Evolutionary conservation across 1,284 basidiomycete species (phyloP).

Genomic region (Agroathelia rolfsii): DNA sequence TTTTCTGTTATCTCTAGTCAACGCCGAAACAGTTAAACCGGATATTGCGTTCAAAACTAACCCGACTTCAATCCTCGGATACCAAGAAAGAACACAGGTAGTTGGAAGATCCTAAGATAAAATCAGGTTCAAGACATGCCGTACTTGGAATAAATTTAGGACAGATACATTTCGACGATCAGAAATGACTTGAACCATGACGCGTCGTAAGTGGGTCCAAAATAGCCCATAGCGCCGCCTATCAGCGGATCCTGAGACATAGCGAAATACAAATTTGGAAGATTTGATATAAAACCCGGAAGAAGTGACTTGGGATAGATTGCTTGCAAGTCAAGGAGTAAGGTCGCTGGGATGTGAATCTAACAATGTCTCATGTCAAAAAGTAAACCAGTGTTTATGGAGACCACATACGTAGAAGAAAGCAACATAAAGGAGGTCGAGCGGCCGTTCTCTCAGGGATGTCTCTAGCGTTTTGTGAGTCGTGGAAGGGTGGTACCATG

Average conservation of each 20-base stretch:
- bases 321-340: conserved; percentile 60
- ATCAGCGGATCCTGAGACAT: conserved; percentile 57
- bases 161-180: conserved; percentile 42
- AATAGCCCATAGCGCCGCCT: conserved; percentile 37
- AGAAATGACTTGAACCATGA: conserved; percentile 62
- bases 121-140: conserved; percentile 10
- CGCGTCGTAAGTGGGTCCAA: conserved; percentile 21
- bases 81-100: conserved; percentile 68
- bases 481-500: no score
- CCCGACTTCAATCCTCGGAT: conserved; percentile 58
- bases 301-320: conserved; percentile 47
- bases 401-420: conserved; percentile 46
- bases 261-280: conserved; percentile 37
- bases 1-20: conserved; percentile 30
- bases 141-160: conserved; percentile 5
- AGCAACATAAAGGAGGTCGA: conserved; percentile 52
- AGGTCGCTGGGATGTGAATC: conserved; percentile 58
- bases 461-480: no score
- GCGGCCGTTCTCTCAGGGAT: no score
- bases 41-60: conserved; percentile 19
- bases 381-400: no score
- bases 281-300: conserved; percentile 32
- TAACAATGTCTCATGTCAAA: no score
- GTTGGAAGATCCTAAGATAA: conserved; percentile 51
- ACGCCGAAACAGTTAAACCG: conserved; percentile 8